Evolutionary conservation across 805 yeast species (phyloP), one percentile per base, ranked within the genome.

Genomic region (Yarrowia porcina): DNA sequence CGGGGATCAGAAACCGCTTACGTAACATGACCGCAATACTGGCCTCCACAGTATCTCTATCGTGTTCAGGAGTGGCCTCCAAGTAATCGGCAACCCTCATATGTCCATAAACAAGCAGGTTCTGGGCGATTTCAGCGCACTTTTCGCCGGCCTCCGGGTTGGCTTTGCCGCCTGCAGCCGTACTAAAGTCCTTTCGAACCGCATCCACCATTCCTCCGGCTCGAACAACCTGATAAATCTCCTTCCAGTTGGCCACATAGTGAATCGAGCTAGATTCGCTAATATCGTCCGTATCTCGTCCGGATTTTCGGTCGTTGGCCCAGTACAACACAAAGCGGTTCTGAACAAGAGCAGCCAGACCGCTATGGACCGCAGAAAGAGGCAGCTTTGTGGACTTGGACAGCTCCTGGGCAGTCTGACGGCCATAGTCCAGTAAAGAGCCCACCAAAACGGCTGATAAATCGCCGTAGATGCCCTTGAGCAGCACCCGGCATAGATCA

Each of bases 281-380:
- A 11, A 56, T 30, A 28, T 56, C 49, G 30, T 56, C 61, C 6
- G 49, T 28, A 20, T 39, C 61, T 1, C 36, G 28, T 3, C 61
- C 61, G 17, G 44, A 23, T 36, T 52, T 35, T 13, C 49, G 47
- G 21, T 81, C 69, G 20, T 42, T 60, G 17, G 66, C 67, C 84
- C 91, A 85, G 69, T 84, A 84, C 23, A 80, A 80, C 10, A 89
- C 85, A 72, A 96, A 88, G 64, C 88, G 83, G 66, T 90, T 77
- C 73, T 93, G 97, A 41, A 92, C 79, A 69, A 93, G 76, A 8
- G 92, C 82, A 4, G 89, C 96, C 44, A 93, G 76, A 0, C 88
- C 79, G 33, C 86, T 82, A 66, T 85, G 85, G 18, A 89, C 83
- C 13, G 80, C 74, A 13, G 81, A 72, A 0, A 76, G 61, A 0